Conservation (phyloP, 805 yeast species). For the Lipomyces starkeyi region DNA sequence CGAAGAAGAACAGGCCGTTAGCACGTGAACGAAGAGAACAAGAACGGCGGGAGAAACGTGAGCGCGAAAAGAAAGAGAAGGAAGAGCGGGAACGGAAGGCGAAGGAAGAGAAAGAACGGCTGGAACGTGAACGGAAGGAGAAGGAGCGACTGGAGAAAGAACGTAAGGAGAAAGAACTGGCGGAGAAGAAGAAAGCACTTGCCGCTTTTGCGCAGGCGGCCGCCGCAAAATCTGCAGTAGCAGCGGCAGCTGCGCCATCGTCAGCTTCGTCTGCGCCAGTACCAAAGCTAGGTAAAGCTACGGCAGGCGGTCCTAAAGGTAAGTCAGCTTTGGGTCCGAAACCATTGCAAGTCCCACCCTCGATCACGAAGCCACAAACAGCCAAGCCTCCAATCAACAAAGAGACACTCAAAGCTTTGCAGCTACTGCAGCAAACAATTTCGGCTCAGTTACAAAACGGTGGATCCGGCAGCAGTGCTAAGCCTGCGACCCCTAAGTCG, state of each 20-base stretch:
- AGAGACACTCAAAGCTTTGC: conserved; percentile 74
- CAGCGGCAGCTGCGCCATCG: conserved; percentile 8
- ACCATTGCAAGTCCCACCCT: conserved; percentile 15
- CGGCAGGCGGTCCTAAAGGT: conserved; percentile 3
- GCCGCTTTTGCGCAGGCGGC: conserved; percentile 34
- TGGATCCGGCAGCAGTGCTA: conserved; percentile 12
- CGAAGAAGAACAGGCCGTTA: conserved; percentile 59
- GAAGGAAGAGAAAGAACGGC: conserved; percentile 41
- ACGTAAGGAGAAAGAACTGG: conserved; percentile 37
- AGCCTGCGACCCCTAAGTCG: conserved; percentile 13
- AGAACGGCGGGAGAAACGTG: conserved; percentile 54
- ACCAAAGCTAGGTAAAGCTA: neutral
- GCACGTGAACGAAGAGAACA: conserved; percentile 66
- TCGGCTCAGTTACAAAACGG: conserved; percentile 74
- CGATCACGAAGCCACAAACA: conserved; percentile 29
- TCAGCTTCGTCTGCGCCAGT: conserved; percentile 9
- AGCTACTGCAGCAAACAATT: conserved; percentile 84
- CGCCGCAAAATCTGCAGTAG: conserved; percentile 24
- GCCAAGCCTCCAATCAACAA: conserved; percentile 41
- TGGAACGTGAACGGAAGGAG: conserved; percentile 40
- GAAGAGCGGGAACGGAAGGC: conserved; percentile 49
- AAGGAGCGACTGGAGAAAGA: conserved; percentile 28
- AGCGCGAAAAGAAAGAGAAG: conserved; percentile 42
- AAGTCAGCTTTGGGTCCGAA: conserved; percentile 16
- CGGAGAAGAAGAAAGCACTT: conserved; percentile 36